Percentiles rank a stretch among this genome's conserved stretches.
Evolutionary conservation across 345 rosid species (phyloP).

Genomic region (Eucalyptus marginata): DNA sequence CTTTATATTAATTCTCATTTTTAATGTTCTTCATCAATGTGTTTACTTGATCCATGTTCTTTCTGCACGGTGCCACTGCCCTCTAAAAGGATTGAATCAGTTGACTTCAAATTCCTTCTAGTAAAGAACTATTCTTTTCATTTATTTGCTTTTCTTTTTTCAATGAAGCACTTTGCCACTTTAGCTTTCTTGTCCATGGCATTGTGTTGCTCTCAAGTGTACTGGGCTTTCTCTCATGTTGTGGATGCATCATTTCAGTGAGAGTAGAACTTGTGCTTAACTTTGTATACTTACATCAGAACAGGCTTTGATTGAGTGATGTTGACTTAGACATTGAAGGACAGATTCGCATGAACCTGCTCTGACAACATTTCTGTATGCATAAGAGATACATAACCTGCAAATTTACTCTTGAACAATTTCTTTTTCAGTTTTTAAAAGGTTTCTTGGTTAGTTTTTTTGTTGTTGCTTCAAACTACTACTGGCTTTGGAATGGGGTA

Average conservation of each 20-base stretch:
- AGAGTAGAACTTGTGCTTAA: background rate
- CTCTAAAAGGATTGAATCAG: background rate
- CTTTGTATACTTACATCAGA: background rate
- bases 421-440: background rate
- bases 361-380: background rate
- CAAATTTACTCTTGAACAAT: background rate
- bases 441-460: background rate
- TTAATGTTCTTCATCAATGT: background rate
- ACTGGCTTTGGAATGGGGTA: background rate
- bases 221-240: background rate
- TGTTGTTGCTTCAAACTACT: background rate
- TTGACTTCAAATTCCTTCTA: background rate
- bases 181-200: background rate
- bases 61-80: background rate
- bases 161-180: background rate
- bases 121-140: background rate
- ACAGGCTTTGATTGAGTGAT: background rate
- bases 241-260: background rate
- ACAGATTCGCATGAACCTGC: background rate
- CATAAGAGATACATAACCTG: background rate
- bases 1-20: background rate
- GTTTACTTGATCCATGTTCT: background rate
- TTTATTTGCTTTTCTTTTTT: background rate
- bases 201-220: background rate
- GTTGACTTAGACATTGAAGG: background rate